Base-by-base conservation (phyloP, 805 yeast species). In the Cyberlindnera nakhonratchasimensis region DNA sequence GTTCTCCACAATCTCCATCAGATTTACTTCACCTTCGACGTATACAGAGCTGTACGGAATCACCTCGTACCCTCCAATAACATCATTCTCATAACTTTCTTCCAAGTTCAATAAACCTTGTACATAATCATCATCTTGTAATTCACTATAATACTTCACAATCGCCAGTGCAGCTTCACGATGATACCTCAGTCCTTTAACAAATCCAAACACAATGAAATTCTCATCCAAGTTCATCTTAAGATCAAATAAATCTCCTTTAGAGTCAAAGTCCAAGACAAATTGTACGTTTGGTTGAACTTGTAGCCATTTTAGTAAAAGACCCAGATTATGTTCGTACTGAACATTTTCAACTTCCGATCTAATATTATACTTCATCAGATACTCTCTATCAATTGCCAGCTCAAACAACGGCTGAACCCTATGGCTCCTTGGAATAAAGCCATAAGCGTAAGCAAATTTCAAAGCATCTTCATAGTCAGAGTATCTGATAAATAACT, bases 371-470 rank as follows among this genome's bases (percentile, higher is more conserved):
- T 40, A 36, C 2, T 36, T 30, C 11, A 22, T 33, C 11, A 54
- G 12, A 26, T 47, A 60, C 10, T 46, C 53, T 25, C 60, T 46
- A 28, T 57, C 58, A 19, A 69, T 53, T 3, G 70, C 63, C 5
- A 63, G 47, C n/a, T 70, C 74, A 42, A 61, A 54, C 7, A 63
- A 42, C 2, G 50, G 42, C 16, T 33, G 37, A 2, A 36, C 47
- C 7, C 34, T 33, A 9, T 37, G 21, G 29, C 60, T 52, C 9
- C 37, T 47, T 6, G 80, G 80, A 4, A 70, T 52, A 47, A 75
- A 75, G 1, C 80, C 79, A 51, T 75, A 75, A 4, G 64, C 63
- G 32, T 62, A 55, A 20, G 64, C 61, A 46, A 74, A 70, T 25
- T 58, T 56, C 25, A 62, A 56, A 18, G 70, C 40, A 42, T 75